Conservation (phyloP, 2,329 filamentous ascomycete genomes). For the Colletotrichum lupini region DNA sequence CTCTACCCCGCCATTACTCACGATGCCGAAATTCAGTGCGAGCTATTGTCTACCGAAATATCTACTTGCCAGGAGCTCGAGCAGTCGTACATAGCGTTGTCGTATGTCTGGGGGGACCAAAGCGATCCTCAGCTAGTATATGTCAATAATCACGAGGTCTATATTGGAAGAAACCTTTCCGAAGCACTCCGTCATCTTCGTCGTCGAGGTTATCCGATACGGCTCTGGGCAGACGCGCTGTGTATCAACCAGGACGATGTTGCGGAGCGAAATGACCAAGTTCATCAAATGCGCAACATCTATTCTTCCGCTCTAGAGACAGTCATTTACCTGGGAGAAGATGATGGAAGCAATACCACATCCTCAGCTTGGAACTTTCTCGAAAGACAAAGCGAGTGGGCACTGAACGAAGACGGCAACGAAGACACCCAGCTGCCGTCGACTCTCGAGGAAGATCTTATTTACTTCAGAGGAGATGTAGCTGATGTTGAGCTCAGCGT, state of each 20-base stretch:
- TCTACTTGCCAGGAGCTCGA: neutral
- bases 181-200: neutral
- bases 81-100: neutral
- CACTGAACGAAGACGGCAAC: neutral
- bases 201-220: neutral
- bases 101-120: neutral
- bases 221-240: neutral
- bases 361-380: neutral
- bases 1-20: neutral
- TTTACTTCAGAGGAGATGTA: neutral
- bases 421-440: neutral
- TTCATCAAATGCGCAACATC: neutral
- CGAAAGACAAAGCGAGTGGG: neutral
- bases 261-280: neutral
- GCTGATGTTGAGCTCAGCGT: neutral
- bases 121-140: neutral
- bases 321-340: neutral
- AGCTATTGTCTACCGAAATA: neutral
- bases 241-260: neutral
- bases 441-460: neutral
- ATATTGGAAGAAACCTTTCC: neutral
- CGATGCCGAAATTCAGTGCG: neutral
- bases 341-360: neutral
- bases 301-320: neutral
- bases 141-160: neutral